Evolutionary conservation across 2,329 filamentous ascomycete species (phyloP), one percentile per base, ranked within the genome.

Genomic region (Hypoxylon sp.): DNA sequence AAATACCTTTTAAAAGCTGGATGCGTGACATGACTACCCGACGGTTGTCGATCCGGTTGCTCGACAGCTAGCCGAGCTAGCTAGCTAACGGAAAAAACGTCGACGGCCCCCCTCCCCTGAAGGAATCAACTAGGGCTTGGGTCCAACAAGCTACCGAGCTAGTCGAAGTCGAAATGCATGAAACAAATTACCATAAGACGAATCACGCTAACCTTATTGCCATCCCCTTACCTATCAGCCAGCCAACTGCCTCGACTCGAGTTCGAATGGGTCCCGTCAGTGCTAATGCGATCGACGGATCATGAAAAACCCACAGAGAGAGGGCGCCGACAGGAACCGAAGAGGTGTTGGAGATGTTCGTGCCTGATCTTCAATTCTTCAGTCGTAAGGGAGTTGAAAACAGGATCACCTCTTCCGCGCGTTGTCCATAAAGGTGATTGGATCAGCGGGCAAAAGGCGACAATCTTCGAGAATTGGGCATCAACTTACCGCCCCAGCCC

Each of bases 81-180:
- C n/a, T 30, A 34, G 15, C 26, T n/a, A 24, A 61, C 37, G 24
- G 50, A 61, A 57, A 67, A 46, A 60, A 54, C 54, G 57, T 61
- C 56, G 43, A n/a, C 43, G 10, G 1, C 50, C 53, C 60, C 48
- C 60, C 48, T 57, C 60, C 48, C 60, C 48, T 57, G 57, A 60
- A 57, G 19, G 30, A 59, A 55, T 46, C 53, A 37, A 37, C 49
- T 49, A 60, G 56, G 41, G 41, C 24, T 54, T 56, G 30, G 34
- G 24, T 48, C 37, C 59, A 58, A 54, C 46, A 64, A 11, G 46
- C 15, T 55, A 20, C 22, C 32, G 13, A 50, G 49, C 49, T 46
- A 22, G 30, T 32, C 52, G 24, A 26, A n/a, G 41, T 49, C 48
- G 30, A 20, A 20, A 30, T 30, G 56, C 64, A 60, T 67, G 64